Conservation (phyloP, 208 protist genomes). For the Trypanosoma caninum region DNA sequence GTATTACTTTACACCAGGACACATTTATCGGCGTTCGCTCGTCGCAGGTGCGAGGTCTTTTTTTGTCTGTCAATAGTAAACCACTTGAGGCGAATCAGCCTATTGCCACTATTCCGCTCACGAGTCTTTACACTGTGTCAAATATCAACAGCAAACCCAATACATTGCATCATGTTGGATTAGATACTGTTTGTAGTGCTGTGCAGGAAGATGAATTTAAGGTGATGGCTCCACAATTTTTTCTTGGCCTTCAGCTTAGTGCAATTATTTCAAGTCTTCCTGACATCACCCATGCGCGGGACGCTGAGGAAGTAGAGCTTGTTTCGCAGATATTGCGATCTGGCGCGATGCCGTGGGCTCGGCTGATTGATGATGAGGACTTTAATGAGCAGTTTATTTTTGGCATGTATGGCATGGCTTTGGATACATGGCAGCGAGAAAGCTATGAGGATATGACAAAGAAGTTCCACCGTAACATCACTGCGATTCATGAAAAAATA, state of each 20-base stretch:
- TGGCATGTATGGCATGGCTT: constrained; percentile 88
- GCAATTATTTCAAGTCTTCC: constrained; percentile 65
- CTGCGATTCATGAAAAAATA: constrained; percentile 53
- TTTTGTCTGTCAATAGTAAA: constrained; percentile 34
- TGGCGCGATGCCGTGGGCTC: constrained; percentile 73
- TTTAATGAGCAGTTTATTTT: constrained; percentile 88
- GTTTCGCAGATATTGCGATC: constrained; percentile 37
- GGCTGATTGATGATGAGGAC: constrained; percentile 88
- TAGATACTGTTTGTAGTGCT: constrained; percentile 53
- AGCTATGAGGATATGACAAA: constrained; percentile 85
- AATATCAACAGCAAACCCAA: constrained; percentile 76
- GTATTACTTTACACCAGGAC: constrained; percentile 60
- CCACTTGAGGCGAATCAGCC: constrained; percentile 66
- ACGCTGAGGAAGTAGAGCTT: constrained; percentile 35
- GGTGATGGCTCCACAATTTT: constrained; percentile 84
- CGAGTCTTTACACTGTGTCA: constrained; percentile 51
- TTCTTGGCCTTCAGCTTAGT: constrained; percentile 77
- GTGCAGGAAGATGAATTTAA: constrained; percentile 76
- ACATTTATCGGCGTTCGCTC: constrained; percentile 81
- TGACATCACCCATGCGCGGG: constrained; percentile 45
- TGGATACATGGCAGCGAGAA: constrained; percentile 84
- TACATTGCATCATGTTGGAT: constrained; percentile 44
- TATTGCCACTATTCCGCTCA: constrained; percentile 77
- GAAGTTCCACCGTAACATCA: constrained; percentile 61
- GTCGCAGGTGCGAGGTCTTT: constrained; percentile 82